A percentile compares a stretch with the other conserved stretches of the same genome.
These are phyloP conservation scores for Phytopythium sindhum DNA, from an alignment of 352 stramenopile genomes.

Conservation along the genomic window DNA sequence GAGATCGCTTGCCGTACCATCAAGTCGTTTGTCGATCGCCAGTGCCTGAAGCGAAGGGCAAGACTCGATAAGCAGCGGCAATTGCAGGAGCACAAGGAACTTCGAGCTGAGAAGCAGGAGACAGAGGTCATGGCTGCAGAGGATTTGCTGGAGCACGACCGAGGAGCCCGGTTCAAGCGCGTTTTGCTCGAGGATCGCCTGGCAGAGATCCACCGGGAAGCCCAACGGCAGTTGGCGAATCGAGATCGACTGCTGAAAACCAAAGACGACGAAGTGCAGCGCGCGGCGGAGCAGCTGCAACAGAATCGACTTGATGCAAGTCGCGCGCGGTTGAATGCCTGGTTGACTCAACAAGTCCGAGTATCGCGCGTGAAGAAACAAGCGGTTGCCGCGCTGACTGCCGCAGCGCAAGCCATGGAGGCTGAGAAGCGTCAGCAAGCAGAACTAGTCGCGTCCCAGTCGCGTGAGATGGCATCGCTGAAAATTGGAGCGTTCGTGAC, in stretches of 20 bases:
- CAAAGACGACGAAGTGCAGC: slow-evolving; percentile 20
- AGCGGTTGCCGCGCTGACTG: slow-evolving; percentile 9
- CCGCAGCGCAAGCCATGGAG: slow-evolving; percentile 16
- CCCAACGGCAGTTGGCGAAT: slow-evolving; percentile 11
- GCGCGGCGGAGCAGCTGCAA: slow-evolving; percentile 11
- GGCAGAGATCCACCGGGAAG: slow-evolving; percentile 15
- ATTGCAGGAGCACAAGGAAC: slow-evolving; percentile 8
- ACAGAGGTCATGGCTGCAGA: slow-evolving; percentile 32
- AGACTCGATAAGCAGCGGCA: slow-evolving; percentile 12
- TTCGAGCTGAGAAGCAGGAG: slow-evolving; percentile 34
- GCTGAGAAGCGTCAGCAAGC: slow-evolving; percentile 19
- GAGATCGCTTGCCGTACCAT: slow-evolving; percentile 26
- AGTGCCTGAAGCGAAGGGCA: slow-evolving; percentile 12
- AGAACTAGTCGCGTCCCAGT: slow-evolving; percentile 13
- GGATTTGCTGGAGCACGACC: slow-evolving; percentile 26
- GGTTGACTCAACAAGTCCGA: slow-evolving; percentile 28
- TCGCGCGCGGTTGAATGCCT: slow-evolving; percentile 25
- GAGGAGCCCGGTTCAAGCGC: slow-evolving; percentile 8
- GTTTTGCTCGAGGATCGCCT: slow-evolving; percentile 20
- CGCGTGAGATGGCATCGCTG: slow-evolving; percentile 19
- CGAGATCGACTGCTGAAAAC: slow-evolving; percentile 18
- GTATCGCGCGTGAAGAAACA: slow-evolving; percentile 27
- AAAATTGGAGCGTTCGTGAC: slow-evolving; percentile 26
- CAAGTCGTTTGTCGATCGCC: slow-evolving; percentile 31
- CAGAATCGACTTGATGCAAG: slow-evolving; percentile 20